These are phyloP conservation scores for Scenedesmus sp. DNA, from an alignment of 163 green algal genomes.

Conservation along the genomic window DNA sequence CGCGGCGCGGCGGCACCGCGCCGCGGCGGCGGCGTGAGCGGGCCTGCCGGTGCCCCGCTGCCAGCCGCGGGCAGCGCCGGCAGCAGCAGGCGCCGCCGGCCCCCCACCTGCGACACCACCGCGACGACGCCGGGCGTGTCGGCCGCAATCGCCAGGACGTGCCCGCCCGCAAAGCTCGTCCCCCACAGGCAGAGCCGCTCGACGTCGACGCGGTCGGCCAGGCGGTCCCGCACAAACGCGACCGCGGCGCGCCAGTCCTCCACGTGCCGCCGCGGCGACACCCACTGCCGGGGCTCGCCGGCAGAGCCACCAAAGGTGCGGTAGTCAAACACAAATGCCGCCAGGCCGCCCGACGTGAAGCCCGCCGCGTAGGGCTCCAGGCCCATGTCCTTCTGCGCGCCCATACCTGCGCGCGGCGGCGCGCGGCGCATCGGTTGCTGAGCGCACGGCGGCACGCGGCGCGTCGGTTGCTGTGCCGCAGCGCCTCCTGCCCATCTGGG, in stretches of 20 bases:
- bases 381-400: constrained; percentile 47
- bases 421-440: not conserved
- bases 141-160: constrained; percentile 55
- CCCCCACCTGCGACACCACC: constrained; percentile 38
- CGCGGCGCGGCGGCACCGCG: too few species aligned
- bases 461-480: not conserved
- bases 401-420: constrained; percentile 25
- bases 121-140: constrained; percentile 10
- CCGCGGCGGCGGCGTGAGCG: too few species aligned
- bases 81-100: too few species aligned
- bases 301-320: constrained; percentile 53
- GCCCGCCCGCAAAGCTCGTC: constrained; percentile 59
- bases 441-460: not conserved
- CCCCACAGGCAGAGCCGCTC: constrained; percentile 60
- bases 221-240: constrained; percentile 21
- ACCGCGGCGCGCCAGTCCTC: constrained; percentile 52
- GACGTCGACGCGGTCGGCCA: constrained; percentile 40
- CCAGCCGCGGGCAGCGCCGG: too few species aligned
- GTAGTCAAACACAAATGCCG: constrained; percentile 47
- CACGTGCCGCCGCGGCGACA: constrained; percentile 46
- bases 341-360: constrained; percentile 24
- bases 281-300: constrained; percentile 50
- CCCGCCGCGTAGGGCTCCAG: constrained; percentile 23
- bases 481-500: too few species aligned
- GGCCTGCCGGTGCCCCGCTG: too few species aligned